Percentiles rank a stretch among this genome's conserved stretches.
Evolutionary conservation across 129 eudicot genomes (phyloP).

Genomic region (Ambrosia trifida): DNA sequence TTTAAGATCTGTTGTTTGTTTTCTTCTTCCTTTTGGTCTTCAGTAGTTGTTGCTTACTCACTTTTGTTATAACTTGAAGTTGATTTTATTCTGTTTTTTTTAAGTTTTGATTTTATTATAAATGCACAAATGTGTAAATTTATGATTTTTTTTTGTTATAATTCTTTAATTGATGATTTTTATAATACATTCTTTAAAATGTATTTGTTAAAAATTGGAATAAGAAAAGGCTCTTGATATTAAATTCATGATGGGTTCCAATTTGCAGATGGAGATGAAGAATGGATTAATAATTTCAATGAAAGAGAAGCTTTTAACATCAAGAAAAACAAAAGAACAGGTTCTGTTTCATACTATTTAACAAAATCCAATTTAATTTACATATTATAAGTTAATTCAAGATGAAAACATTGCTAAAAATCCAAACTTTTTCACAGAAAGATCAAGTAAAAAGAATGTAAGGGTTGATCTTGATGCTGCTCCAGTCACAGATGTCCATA

Average conservation of each 20-base stretch:
- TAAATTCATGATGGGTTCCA: not conserved
- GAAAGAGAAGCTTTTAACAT: constrained; percentile 70
- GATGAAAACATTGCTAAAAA: not conserved
- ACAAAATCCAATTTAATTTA: not conserved
- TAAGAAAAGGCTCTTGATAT: too few species aligned
- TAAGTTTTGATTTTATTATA: not conserved
- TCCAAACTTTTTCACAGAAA: constrained; percentile 40
- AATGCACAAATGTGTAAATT: not conserved
- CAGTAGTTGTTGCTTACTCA: constrained; percentile 17
- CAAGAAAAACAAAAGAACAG: constrained; percentile 81
- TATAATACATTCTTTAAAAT: constrained; percentile 25
- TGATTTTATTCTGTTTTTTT: not conserved
- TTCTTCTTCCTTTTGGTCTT: constrained; percentile 35
- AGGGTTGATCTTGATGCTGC: constrained; percentile 69
- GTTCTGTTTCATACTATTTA: constrained; percentile 38
- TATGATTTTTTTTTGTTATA: constrained; percentile 11
- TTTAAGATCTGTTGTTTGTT: constrained; percentile 52
- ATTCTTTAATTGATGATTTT: not conserved
- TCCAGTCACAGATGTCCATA: constrained; percentile 68
- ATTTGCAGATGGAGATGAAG: constrained; percentile 87
- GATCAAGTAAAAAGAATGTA: constrained; percentile 45
- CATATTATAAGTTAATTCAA: not conserved
- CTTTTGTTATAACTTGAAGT: not conserved
- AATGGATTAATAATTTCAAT: constrained; percentile 59
- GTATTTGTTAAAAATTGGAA: not conserved